Evolutionary conservation across 2,329 filamentous ascomycete genomes (phyloP), one percentile per base, ranked within the genome.

Genomic region (Diaporthe humulicola): DNA sequence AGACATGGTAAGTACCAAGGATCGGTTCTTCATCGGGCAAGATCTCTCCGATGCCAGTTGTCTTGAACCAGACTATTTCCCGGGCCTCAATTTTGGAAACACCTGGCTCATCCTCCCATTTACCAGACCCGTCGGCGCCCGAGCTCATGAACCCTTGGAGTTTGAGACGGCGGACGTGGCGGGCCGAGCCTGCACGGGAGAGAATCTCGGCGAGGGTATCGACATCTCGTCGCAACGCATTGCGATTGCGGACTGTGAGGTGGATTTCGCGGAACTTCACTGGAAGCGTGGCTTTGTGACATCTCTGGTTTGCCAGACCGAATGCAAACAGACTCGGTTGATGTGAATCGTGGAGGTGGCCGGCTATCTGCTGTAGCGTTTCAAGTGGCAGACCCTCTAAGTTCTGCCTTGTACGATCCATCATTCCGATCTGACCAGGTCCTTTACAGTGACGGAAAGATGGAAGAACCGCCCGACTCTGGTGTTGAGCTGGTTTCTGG

Each of bases 101-200:
- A 15, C 15, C 28, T 2, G 25, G 15, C 17, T 54, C 61, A 48
- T 48, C 17, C 42, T 48, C 17, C 42, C 17, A 48, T 2, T 19
- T 48, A 22, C 17, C 42, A 48, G 42, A 48, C 42, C 28, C 48
- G 28, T 3, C 5, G 1, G 17, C 22, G 8, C 17, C n/a, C 9
- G 70, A 42, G 1, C 8, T 33, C 15, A 73, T 45, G 14, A 4
- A 28, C 0, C 72, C 72, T 42, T 61, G 54, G 54, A 73, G n/a
- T 3, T 38, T 38, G 10, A 73, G 64, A 17, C 8, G 54, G 36
- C 72, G 72, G n/a, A 73, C 54, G 2, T 70, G 54, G 42, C 61
- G 54, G 30, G n/a, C 9, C 8, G 42, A 52, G 22, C 42, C 61
- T 25, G 52, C 56, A 14, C 64, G 64, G 19, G 58, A 73, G 9